Evolutionary conservation across 2,329 filamentous ascomycete genomes (phyloP).

Genomic region (Exophiala spinifera): DNA sequence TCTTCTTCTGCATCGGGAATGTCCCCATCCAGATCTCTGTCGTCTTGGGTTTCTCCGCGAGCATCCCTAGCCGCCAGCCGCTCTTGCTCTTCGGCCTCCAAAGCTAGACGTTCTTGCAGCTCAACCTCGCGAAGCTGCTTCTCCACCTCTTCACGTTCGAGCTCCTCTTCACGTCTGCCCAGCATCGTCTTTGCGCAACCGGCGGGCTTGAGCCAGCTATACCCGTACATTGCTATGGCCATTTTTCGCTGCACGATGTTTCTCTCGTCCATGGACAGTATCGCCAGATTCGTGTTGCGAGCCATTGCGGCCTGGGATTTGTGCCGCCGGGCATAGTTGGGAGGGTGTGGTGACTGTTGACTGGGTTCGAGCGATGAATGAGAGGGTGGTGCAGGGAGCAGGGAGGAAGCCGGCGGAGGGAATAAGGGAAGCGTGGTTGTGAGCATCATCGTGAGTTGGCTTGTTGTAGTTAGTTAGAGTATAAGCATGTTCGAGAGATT

Average conservation of each 20-base stretch:
- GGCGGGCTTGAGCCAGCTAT: slow-evolving; percentile 84
- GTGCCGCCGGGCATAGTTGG: slow-evolving; percentile 18
- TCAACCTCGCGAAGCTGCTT: slow-evolving; percentile 74
- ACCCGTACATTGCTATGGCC: slow-evolving; percentile 83
- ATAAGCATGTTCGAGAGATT: too few species aligned
- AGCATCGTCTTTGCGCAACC: slow-evolving; percentile 86
- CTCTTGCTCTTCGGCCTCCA: slow-evolving; percentile 37
- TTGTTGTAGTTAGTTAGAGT: too few species aligned
- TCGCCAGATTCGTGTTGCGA: slow-evolving; percentile 57
- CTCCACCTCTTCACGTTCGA: slow-evolving; percentile 79
- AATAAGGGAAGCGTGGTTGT: slow-evolving; percentile 17
- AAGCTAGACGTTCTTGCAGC: slow-evolving; percentile 51
- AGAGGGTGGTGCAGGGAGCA: slow-evolving; percentile 14
- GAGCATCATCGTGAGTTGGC: slow-evolving; percentile 7
- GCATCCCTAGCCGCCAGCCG: slow-evolving; percentile 39
- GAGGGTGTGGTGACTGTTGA: slow-evolving; percentile 15
- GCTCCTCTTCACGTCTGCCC: slow-evolving; percentile 82
- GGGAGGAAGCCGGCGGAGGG: slow-evolving; percentile 22
- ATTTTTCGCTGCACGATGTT: slow-evolving; percentile 71
- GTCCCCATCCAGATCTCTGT: slow-evolving; percentile 46
- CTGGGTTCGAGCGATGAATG: not conserved
- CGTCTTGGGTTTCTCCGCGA: slow-evolving; percentile 35
- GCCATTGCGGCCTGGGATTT: slow-evolving; percentile 17
- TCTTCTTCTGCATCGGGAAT: slow-evolving; percentile 45
- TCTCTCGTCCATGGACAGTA: slow-evolving; percentile 73